Evolutionary conservation across 1,139 yeast genomes (phyloP), one percentile per base, ranked within the genome.

Genomic region (Debaryomyces sp.): DNA sequence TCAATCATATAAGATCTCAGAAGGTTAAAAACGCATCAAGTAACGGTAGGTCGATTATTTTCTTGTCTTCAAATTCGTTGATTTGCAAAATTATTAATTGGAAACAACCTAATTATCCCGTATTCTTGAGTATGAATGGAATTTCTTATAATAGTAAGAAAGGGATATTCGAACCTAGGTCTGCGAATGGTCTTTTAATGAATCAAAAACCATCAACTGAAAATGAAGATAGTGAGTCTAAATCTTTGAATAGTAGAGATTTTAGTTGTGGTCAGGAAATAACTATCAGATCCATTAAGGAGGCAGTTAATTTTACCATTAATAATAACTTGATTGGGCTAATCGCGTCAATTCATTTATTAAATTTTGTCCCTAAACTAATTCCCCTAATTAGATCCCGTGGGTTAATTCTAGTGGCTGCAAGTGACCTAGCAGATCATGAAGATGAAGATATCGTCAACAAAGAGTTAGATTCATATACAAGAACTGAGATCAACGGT

Each of bases 91-190:
- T 90, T 44, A 74, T 94, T 57, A 94, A 94, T 67, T 94, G 99
- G 99, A 94, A 94, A 67, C 99, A 94, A 68, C 99, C 99, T 5
- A 94, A 92, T 66, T 94, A 88, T 68, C 97, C 99, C 0, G 98
- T 94, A 1, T 86, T 94, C 57, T 87, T 89, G 67, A 82, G 85
- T 46, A 82, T 92, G 81, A 86, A 83, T 59, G 89, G 90, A 10
- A 73, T 85, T 33, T 73, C 73, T 30, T 81, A 66, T 62, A 70
- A 73, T 53, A 55, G 54, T 50, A 41, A 55, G 2, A 52, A 59
- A 35, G 53, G 57, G 32, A 59, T 39, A 8, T 76, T 76, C 51
- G 80, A 75, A 54, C 67, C 72, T 5, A 61, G 77, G 50, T 69
- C 78, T 2, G 70, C 80, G 3, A 75, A 75, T 55, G 80, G 80